Base-by-base conservation (phyloP, 306 rosid species). In the Canavalia gladiata region DNA sequence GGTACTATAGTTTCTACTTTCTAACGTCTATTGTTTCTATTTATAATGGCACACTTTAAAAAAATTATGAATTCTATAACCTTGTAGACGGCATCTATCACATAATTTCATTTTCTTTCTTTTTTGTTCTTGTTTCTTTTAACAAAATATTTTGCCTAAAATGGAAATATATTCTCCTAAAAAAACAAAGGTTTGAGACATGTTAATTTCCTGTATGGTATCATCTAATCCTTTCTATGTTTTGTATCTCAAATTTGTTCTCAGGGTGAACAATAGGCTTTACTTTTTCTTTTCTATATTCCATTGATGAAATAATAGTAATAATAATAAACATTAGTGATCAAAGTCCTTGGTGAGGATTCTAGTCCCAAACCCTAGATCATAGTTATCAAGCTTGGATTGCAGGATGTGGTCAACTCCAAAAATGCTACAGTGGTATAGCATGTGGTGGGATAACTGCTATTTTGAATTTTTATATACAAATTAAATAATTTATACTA, bases 351-450 rank as follows among this genome's bases (percentile, higher is more conserved):
- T 69, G 54, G 12, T 6, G 37, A 5, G 52, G 71, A 58, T 58
- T 46, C 47, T 68, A 41, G 54, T 65, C 65, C 52, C 25, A 25
- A 42, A 41, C 33, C 52, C n/a, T 78, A n/a, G 60, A 50, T 18
- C 25, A 0, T 18, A 18, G 25, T 18, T 18, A 18, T 18, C 25
- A 18, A 18, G 25, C 25, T 18, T 18, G 25, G 25, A 18, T 18
- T 18, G 25, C 25, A 18, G 25, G 25, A 18, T 18, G 25, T 18
- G 25, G 0, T 18, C 25, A 18, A 18, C 25, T 18, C 25, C 25
- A 18, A 18, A 18, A 18, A 18, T 18, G 25, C 25, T 18, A 18
- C 25, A 18, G 25, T 18, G 25, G 25, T 18, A 18, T 18, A 18
- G 25, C 25, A 18, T 18, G 25, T 18, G 25, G 25, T 18, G 25